A percentile compares a stretch with the other conserved stretches of the same genome.
Evolutionary conservation across 441 rosid species (phyloP).

Genomic region (Mallotus repandus): DNA sequence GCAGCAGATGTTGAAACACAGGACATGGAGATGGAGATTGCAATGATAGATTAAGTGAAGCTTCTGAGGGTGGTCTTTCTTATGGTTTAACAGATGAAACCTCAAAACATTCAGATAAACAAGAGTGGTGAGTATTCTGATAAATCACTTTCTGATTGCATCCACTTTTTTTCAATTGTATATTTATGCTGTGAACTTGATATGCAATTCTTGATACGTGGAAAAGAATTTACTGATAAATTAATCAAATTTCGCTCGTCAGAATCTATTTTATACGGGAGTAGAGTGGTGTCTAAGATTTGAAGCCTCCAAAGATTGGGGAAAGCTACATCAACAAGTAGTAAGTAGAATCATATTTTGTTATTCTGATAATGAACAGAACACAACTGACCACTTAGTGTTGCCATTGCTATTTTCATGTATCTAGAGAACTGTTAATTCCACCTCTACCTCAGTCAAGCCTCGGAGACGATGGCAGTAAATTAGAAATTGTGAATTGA

Average conservation of each 20-base stretch:
- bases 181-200: too few relatives aligned
- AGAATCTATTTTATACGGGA: constrained; percentile 29
- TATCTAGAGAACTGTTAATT: constrained; percentile 24
- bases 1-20: constrained; percentile 28
- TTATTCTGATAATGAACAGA: neutral
- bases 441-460: constrained; percentile 34
- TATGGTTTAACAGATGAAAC: constrained; percentile 38
- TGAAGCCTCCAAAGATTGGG: constrained; percentile 35
- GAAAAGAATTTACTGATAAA: too few relatives aligned
- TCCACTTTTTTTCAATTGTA: too few relatives aligned
- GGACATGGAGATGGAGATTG: constrained; percentile 34
- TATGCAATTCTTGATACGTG: too few relatives aligned
- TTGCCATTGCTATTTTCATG: constrained; percentile 34
- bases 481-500: constrained; percentile 10
- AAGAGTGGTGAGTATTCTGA: constrained; percentile 33
- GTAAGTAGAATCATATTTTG: constrained; percentile 26
- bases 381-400: neutral
- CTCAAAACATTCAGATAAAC: constrained; percentile 21
- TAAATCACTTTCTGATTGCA: too few relatives aligned
- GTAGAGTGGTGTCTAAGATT: constrained; percentile 33
- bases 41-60: constrained; percentile 46
- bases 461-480: constrained; percentile 47
- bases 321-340: constrained; percentile 34
- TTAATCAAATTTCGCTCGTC: too few relatives aligned
- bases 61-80: constrained; percentile 43